Percentiles rank a stretch among this genome's conserved stretches.
Evolutionary conservation across 2,329 filamentous ascomycete genomes (phyloP).

Genomic region (Teratosphaeria viscida): DNA sequence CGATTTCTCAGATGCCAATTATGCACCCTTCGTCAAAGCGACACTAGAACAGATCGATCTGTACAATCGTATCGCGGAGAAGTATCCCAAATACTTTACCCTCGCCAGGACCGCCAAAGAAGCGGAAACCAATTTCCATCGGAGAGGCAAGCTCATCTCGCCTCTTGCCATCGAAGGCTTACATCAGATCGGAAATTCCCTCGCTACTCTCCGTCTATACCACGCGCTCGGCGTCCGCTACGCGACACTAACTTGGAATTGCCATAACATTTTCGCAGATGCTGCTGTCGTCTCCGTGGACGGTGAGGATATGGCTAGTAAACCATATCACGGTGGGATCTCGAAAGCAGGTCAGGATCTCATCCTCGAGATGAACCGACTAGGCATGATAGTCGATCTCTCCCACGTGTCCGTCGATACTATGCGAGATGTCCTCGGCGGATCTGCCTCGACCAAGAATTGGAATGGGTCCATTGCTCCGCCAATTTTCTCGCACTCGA

Average conservation of each 20-base stretch:
- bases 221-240: slow-evolving; percentile 75
- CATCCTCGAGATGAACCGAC: slow-evolving; percentile 81
- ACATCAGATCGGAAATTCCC: slow-evolving; percentile 84
- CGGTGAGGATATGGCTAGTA: slow-evolving; percentile 30
- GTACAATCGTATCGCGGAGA: slow-evolving; percentile 50
- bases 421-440: slow-evolving; percentile 69
- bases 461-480: slow-evolving; percentile 70
- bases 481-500: slow-evolving; percentile 82
- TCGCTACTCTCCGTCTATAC: slow-evolving; percentile 64
- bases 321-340: slow-evolving; percentile 60
- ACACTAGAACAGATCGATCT: slow-evolving; percentile 70
- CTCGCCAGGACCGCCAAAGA: slow-evolving; percentile 48
- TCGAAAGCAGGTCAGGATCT: slow-evolving; percentile 58
- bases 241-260: slow-evolving; percentile 84
- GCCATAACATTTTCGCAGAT: slow-evolving; percentile 82
- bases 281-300: slow-evolving; percentile 56
- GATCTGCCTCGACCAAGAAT: slow-evolving; percentile 31
- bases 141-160: slow-evolving; percentile 51
- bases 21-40: slow-evolving; percentile 53
- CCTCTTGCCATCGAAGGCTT: slow-evolving; percentile 76
- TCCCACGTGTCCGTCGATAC: slow-evolving; percentile 70
- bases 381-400: slow-evolving; percentile 90
- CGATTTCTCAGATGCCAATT: slow-evolving; percentile 65
- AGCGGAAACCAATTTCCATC: slow-evolving; percentile 45
- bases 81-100: slow-evolving; percentile 62